Evolutionary conservation across 306 rosid species (phyloP).

Genomic region (Citrullus amarus): DNA sequence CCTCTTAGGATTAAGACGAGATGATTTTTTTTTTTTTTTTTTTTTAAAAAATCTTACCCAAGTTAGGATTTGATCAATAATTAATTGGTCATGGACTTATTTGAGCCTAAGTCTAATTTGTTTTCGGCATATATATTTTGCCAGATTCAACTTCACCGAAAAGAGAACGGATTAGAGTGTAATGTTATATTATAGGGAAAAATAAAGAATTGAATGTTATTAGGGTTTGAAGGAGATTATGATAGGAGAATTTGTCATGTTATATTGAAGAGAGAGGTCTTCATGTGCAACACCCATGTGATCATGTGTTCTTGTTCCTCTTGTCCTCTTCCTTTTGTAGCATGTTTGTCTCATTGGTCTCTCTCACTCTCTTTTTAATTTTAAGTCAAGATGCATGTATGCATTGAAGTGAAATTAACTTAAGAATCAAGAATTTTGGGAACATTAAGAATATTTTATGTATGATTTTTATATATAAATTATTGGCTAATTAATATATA

Average conservation of each 20-base stretch:
- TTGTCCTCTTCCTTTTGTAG: slow-evolving; percentile 15
- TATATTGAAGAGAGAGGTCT: slow-evolving; percentile 9
- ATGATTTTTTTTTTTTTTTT: no score
- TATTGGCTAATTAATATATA: not conserved
- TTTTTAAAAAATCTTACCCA: no score
- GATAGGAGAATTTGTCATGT: slow-evolving; percentile 24
- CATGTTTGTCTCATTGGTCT: not conserved
- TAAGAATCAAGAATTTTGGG: not conserved
- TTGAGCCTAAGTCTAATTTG: no score
- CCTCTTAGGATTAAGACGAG: no score
- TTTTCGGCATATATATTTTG: no score
- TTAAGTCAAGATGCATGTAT: not conserved
- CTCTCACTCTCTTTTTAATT: not conserved
- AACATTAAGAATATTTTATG: not conserved
- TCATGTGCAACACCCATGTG: slow-evolving; percentile 80
- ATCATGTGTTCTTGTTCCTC: slow-evolving; percentile 40
- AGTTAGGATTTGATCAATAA: no score
- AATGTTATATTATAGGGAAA: not conserved
- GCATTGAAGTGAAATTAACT: not conserved
- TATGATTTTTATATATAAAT: not conserved
- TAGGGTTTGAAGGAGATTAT: not conserved
- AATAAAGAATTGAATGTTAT: not conserved
- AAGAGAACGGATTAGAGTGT: no score
- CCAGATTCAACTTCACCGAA: no score
- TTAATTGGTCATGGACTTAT: no score